Evolutionary conservation across 306 rosid genomes (phyloP).

Genomic region (Styphnolobium japonicum): DNA sequence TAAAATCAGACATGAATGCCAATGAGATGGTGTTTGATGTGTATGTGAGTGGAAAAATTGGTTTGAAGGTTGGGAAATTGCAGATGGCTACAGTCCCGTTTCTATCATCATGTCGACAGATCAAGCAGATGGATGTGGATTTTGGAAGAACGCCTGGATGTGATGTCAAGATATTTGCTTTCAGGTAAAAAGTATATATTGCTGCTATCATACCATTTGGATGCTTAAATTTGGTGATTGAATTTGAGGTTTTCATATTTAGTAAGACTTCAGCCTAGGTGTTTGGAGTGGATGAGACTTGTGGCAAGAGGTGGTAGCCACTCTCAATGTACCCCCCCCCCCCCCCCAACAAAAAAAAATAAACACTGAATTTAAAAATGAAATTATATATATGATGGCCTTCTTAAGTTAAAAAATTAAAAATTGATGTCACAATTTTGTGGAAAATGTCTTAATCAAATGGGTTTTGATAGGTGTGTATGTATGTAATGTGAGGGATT

Average conservation of each 20-base stretch:
- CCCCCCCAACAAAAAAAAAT: no score
- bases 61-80: background rate
- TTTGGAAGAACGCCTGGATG: conserved; percentile 9
- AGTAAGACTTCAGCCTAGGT: background rate
- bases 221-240: background rate
- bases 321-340: no score
- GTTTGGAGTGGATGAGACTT: background rate
- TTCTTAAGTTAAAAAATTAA: no score
- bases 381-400: no score
- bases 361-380: no score
- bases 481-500: background rate
- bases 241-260: no score
- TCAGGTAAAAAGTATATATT: background rate
- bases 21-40: conserved; percentile 14
- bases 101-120: conserved; percentile 2
- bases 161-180: background rate
- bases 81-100: background rate
- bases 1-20: background rate
- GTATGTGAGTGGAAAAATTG: conserved; percentile 5
- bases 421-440: no score
- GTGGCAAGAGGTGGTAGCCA: no score
- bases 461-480: no score
- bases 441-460: no score
- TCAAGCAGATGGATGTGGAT: conserved; percentile 13
- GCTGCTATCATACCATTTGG: background rate